Conservation (phyloP, 2,329 filamentous ascomycete species). For the Fulvia fulva region DNA sequence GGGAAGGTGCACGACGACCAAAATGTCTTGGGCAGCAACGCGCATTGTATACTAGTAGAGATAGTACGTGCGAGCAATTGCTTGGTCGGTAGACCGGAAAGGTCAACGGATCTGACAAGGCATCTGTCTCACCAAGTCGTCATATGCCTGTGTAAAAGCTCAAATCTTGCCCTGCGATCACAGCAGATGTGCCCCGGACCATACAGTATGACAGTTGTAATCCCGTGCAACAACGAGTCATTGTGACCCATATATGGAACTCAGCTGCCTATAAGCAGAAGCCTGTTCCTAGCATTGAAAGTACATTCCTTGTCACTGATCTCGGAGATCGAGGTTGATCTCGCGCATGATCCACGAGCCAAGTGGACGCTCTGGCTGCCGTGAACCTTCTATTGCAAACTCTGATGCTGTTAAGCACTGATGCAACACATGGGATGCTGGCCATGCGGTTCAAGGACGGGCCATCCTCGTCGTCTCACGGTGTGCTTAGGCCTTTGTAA, state of each 20-base stretch:
- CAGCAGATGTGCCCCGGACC: background rate
- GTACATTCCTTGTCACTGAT: constrained; percentile 1
- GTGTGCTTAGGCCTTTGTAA: background rate
- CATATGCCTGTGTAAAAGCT: background rate
- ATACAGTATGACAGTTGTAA: background rate
- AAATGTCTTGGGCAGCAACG: constrained; percentile 3
- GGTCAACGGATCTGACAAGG: background rate
- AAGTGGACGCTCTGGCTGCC: background rate
- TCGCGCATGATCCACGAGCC: background rate
- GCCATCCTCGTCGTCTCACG: background rate
- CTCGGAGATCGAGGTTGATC: background rate
- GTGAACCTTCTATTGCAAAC: background rate
- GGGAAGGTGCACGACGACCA: constrained; percentile 1
- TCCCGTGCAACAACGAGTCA: background rate
- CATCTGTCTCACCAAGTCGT: background rate
- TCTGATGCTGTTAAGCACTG: constrained; percentile 6
- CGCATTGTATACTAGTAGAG: constrained; percentile 1
- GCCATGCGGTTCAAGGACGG: constrained; percentile 1
- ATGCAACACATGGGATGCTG: background rate
- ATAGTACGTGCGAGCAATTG: background rate
- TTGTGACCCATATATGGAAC: background rate
- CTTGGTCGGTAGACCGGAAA: background rate
- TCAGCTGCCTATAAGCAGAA: background rate
- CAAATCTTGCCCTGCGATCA: background rate
- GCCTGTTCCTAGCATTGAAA: background rate